Percentiles rank a stretch among this genome's conserved stretches.
Evolutionary conservation across 441 rosid genomes (phyloP).

Genomic region (Daphne laureola): DNA sequence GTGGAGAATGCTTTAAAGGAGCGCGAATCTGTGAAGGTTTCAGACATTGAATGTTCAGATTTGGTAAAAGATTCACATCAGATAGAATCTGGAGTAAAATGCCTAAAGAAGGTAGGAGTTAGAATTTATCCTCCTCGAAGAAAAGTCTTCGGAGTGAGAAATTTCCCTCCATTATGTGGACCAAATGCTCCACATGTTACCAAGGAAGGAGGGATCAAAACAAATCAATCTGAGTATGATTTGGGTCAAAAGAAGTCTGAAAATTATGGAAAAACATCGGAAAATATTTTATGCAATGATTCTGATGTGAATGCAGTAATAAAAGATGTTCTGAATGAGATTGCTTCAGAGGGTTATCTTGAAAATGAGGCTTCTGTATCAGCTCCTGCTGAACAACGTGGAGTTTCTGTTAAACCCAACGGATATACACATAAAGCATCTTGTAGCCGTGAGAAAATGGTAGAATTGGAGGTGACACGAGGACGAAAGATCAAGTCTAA

Average conservation of each 20-base stretch:
- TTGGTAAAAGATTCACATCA: not conserved
- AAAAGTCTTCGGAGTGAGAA: conserved; percentile 27
- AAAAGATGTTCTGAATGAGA: conserved; percentile 8
- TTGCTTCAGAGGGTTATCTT: conserved; percentile 7
- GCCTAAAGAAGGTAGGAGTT: conserved; percentile 11
- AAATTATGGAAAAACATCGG: conserved; percentile 10
- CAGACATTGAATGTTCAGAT: not conserved
- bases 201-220: conserved; percentile 15
- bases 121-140: conserved; percentile 36
- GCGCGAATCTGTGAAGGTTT: not conserved
- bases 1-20: not conserved
- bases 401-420: conserved; percentile 11
- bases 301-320: conserved; percentile 9
- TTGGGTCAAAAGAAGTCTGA: conserved; percentile 11
- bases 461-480: conserved; percentile 1
- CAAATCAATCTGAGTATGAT: conserved; percentile 11
- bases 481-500: not conserved
- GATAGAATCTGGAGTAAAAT: conserved; percentile 11
- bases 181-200: conserved; percentile 26
- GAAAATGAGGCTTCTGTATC: conserved; percentile 8
- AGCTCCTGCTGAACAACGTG: not conserved
- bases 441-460: conserved; percentile 11
- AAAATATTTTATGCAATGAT: not conserved
- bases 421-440: conserved; percentile 13
- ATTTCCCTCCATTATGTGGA: conserved; percentile 36